Conservation (phyloP, 768 basidiomycete species). For the Leccinellum albellum region DNA sequence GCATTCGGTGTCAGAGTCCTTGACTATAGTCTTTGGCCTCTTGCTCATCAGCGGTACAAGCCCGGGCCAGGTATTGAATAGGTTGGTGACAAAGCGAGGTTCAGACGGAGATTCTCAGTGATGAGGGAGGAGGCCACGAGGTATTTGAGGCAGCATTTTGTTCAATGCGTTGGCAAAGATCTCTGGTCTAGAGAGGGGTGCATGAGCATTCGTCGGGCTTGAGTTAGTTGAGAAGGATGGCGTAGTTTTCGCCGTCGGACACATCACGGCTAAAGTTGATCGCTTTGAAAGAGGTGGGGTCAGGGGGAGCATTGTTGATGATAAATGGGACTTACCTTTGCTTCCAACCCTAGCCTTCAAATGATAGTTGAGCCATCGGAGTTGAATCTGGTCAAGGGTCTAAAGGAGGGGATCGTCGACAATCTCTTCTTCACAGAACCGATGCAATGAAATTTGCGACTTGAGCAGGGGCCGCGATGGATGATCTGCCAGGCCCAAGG, state of each 20-base stretch:
- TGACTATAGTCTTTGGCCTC: constrained; percentile 89
- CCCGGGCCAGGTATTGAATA: constrained; percentile 97
- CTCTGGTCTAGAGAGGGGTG: constrained; percentile 83
- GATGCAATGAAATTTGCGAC: constrained; percentile 96
- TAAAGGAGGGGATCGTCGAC: constrained; percentile 90
- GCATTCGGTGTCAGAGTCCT: constrained; percentile 98
- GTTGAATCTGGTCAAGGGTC: constrained; percentile 93
- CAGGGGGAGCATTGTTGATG: background rate
- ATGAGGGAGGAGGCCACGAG: constrained; percentile 89
- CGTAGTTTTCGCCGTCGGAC: constrained; percentile 95
- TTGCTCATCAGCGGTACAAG: constrained; percentile 92
- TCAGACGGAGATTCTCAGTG: constrained; percentile 89
- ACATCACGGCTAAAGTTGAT: constrained; percentile 98
- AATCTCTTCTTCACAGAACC: constrained; percentile 96
- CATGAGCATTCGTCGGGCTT: constrained; percentile 91
- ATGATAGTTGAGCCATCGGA: constrained; percentile 99
- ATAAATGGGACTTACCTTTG: constrained; percentile 49
- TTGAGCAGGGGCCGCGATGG: constrained; percentile 83
- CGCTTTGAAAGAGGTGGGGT: constrained; percentile 50
- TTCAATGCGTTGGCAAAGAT: constrained; percentile 83
- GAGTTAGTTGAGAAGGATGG: constrained; percentile 90
- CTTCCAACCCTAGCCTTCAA: constrained; percentile 89
- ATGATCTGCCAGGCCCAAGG: constrained; percentile 99
- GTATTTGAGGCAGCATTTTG: constrained; percentile 94
- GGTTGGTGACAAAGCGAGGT: constrained; percentile 98